Conservation (phyloP, 73 alveolate genomes). For the Durusdinium trenchii region DNA sequence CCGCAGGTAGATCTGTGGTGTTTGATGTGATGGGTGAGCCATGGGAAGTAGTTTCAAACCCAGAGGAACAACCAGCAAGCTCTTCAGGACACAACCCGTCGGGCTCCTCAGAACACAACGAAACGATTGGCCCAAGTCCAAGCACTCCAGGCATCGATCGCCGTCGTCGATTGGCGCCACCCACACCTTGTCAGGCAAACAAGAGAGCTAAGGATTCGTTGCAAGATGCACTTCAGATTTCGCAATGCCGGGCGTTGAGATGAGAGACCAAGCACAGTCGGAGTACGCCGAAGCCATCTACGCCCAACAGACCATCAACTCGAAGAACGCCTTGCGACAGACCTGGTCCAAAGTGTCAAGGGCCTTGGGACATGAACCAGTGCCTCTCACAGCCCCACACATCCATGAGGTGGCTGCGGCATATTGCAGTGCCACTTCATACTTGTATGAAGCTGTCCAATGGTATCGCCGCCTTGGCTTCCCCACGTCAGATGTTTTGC, state of each 20-base stretch:
- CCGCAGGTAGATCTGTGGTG: too few species aligned
- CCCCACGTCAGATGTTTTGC: not conserved
- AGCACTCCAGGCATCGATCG: not conserved
- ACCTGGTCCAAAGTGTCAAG: not conserved
- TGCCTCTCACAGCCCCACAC: not conserved
- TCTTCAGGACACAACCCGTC: not conserved
- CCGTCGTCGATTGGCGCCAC: not conserved
- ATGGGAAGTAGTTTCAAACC: not conserved
- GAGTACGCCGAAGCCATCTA: not conserved
- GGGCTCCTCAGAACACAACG: too few species aligned
- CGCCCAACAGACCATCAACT: not conserved
- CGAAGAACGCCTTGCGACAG: not conserved
- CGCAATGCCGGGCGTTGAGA: not conserved
- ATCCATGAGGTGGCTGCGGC: not conserved
- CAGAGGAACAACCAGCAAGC: not conserved
- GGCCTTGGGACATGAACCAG: not conserved
- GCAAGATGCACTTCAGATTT: not conserved
- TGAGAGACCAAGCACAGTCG: not conserved
- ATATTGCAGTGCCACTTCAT: not conserved
- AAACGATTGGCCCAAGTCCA: too few species aligned
- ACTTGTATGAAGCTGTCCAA: not conserved
- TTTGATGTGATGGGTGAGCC: too few species aligned
- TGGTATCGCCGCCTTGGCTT: not conserved
- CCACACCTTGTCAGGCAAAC: not conserved
- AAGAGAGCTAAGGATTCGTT: not conserved